Base-by-base conservation (phyloP, 768 basidiomycete genomes). In the Podaxis sp. region DNA sequence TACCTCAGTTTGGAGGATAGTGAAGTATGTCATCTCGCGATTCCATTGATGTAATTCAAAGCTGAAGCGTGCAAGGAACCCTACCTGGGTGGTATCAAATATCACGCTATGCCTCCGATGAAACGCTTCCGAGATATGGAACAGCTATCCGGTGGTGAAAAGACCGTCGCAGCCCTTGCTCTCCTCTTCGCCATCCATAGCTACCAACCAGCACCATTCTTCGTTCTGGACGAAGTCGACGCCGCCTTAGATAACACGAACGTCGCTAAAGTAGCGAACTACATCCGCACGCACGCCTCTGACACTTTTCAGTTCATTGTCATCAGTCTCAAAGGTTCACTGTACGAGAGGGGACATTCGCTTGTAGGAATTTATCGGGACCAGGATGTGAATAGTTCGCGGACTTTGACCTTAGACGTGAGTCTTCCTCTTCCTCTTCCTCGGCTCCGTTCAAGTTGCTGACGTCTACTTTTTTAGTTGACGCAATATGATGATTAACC, bases 121-220 rank as follows among this genome's bases (percentile, higher is more conserved):
- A 99, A 99, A 73, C 91, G 95, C 2, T 98, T 98, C 83, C 85
- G 96, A 64, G 97, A 98, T 72, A 98, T 98, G 96, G 96, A 98
- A 63, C 96, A 98, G 73, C 80, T 98, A 13, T 98, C 96, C 0
- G 97, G 96, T 58, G 97, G 96, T 22, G 97, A 99, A 73, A 98
- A 98, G 79, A 98, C 97, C 0, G 96, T 98, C 53, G 97, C 97
- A 5, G 96, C 96, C 4, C 78, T 98, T n/a, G 96, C 96, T 1
- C 80, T 99, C 19, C 81, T 98, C 36, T 98, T 98, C 67, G 96
- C 97, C 4, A 96, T 98, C 58, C 96, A 99, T 74, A 96, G 96
- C 68, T 98, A 93, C 72, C 95, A 96, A 71, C 96, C 96, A 0
- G 92, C 96, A 2, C 96, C 96, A 0, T 98, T 98, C 80, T 98